Evolutionary conservation across 768 basidiomycete species (phyloP).

Genomic region (Amanita inopinata): DNA sequence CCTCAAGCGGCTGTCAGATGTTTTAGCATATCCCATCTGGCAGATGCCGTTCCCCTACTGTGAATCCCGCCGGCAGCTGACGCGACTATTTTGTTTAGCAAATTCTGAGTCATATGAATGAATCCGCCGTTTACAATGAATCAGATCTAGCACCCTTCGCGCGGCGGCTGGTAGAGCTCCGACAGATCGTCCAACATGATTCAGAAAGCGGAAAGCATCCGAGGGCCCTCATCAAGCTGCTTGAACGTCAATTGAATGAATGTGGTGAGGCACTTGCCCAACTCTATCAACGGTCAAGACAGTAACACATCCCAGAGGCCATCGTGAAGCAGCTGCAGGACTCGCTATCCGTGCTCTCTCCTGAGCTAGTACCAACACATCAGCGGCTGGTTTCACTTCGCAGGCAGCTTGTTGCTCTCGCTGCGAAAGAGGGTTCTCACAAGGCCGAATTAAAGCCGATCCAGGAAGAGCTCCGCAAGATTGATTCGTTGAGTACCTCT

Average conservation of each 20-base stretch:
- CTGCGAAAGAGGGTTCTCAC: constrained; percentile 77
- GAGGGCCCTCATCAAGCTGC: constrained; percentile 76
- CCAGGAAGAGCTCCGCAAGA: constrained; percentile 87
- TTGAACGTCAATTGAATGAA: constrained; percentile 85
- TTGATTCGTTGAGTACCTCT: constrained; percentile 82
- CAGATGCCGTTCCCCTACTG: neutral
- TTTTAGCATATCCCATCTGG: too few relatives aligned
- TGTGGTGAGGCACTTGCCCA: constrained; percentile 56
- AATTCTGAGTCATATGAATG: constrained; percentile 93
- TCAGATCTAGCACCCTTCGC: constrained; percentile 84
- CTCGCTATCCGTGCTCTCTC: constrained; percentile 78
- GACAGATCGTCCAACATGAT: constrained; percentile 79
- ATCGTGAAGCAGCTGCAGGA: constrained; percentile 73
- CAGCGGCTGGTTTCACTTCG: constrained; percentile 81
- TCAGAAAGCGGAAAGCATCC: constrained; percentile 75
- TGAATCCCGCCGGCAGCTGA: constrained; percentile 11
- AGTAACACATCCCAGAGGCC: constrained; percentile 41
- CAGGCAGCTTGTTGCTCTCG: constrained; percentile 79
- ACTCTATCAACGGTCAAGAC: neutral
- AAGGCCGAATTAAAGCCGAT: constrained; percentile 85
- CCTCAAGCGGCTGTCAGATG: neutral
- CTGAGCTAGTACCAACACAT: constrained; percentile 86
- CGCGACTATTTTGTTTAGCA: constrained; percentile 42
- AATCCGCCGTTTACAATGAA: constrained; percentile 91
- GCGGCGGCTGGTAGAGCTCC: constrained; percentile 69